Evolutionary conservation across 371 early-diverging fungal species (phyloP), one percentile per base, ranked within the genome.

Genomic region (Umbelopsis sp.): DNA sequence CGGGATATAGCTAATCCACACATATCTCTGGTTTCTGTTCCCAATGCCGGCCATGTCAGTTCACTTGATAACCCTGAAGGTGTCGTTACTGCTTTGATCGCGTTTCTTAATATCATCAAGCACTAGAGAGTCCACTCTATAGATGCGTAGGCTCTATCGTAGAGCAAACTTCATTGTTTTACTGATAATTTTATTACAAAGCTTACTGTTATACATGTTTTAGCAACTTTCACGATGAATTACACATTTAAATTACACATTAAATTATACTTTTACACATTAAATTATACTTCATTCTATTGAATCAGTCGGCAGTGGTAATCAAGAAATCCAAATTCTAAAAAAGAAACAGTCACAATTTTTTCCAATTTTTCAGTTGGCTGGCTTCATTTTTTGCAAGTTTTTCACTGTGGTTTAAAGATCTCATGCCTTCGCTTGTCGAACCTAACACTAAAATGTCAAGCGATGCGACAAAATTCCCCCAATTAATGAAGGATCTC

Each of bases 401-500:
- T 51, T 51, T 51, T 51, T 51, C 29, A 25, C 2, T 4, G 16
- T 29, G 12, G 5, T 18, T 35, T 35, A 29, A 29, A 53, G 12
- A 25, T 14, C 14, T 7, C 37, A 57, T 57, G 57, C 57, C 57
- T 57, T 57, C 57, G 29, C 18, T 57, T 12, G 35, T 35, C 18
- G 57, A 57, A 7, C 29, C 18, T 18, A 65, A 32, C 22, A 44
- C 32, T 35, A 65, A 37, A 48, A 48, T 74, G 45, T 44, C 50
- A 16, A 51, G 48, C 29, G 77, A 77, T 46, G 67, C 72, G 66
- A 68, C 44, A 20, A 65, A 79, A 44, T 85, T 88, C 67, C 73
- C 75, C 0, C 82, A 82, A 48, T 71, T 82, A 24, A 64, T 89
- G 18, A 65, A 72, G 10, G 86, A 86, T 65, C 80, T 91, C 45